Base-by-base conservation (phyloP, 75 land plant species). In the Pinus taeda region DNA sequence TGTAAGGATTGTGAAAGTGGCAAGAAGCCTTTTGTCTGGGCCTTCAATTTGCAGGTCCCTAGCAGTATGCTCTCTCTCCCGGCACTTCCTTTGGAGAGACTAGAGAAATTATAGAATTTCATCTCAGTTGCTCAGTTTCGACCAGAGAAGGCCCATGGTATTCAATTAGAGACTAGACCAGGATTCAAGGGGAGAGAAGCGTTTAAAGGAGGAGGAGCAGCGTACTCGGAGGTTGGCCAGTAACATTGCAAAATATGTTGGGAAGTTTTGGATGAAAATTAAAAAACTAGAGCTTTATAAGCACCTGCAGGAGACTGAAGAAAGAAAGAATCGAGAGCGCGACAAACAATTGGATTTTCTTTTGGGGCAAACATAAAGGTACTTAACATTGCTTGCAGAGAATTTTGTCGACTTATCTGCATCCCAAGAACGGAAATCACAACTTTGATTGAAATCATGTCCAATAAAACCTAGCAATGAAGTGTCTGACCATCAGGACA, bases 361-460 rank as follows among this genome's bases (percentile, higher is more conserved):
- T 84, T 74, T 97, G 56, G 99, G 99, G 14, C 99, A 97, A 77
- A 97, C 99, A n/a, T 98, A 97, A 82, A 97, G 99, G 87, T 97
- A 97, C 80, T 97, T 98, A 58, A 89, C 96, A 49, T 95, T 95
- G 99, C 84, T 97, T 55, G 99, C 99, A 30, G 99, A 93, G 74
- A 97, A 95, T 67, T 89, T 96, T 75, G 89, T 83, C 36, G 93
- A 88, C 45, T 59, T 78, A 26, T 81, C 88, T 60, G 14, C 74
- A 26, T 59, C 84, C 14, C 7, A 65, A 5, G 81, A 84, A 75
- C 57, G 70, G 21, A 15, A 24, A 3, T 76, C 42, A 24, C 74
- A 56, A 55, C 29, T 73, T 4, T 20, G 4, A 6, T 53, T 55
- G 58, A 26, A 53, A 26, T 73, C 74, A 29, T 56, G 53, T 49